A percentile compares a stretch with the other conserved stretches of the same genome.
phyloP scores from a whole-genome alignment of 306 rosid species.

The Vigna mungo region DNA sequence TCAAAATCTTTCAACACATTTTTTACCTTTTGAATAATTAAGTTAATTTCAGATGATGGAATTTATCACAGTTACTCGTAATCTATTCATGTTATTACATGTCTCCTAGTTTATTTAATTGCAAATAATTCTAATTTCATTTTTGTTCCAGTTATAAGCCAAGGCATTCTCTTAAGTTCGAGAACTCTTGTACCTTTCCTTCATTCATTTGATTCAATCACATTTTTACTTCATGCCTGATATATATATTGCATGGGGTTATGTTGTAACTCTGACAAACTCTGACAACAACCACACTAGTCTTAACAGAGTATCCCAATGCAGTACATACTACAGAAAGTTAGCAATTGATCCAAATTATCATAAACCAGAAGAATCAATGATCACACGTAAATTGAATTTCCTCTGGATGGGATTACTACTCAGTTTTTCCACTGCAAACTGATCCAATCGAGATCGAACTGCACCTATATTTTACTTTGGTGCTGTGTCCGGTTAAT shows the following conservation, averaged over 20 bases:
- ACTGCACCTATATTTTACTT: neutral
- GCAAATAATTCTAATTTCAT: neutral
- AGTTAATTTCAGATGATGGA: conserved; percentile 26
- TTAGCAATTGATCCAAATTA: neutral
- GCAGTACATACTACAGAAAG: neutral
- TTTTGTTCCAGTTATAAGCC: conserved; percentile 23
- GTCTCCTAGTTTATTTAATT: conserved; percentile 1
- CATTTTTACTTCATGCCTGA: neutral
- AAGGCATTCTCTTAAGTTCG: conserved; percentile 13
- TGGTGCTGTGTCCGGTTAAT: neutral
- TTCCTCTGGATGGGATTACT: neutral
- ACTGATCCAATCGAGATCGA: neutral
- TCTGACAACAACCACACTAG: neutral
- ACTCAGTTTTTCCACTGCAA: neutral
- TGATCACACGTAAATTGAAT: neutral
- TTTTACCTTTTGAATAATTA: neutral
- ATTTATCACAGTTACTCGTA: conserved; percentile 26
- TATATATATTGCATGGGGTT: neutral
- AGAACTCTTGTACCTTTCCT: conserved; percentile 21
- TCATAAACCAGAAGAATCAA: neutral
- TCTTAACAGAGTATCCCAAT: neutral
- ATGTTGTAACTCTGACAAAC: conserved; percentile 1
- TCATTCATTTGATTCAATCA: conserved; percentile 19
- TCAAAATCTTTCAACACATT: conserved; percentile 5
- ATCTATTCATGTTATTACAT: conserved; percentile 1